Base-by-base conservation (phyloP, 345 rosid genomes). In the Eucalyptus sp. region DNA sequence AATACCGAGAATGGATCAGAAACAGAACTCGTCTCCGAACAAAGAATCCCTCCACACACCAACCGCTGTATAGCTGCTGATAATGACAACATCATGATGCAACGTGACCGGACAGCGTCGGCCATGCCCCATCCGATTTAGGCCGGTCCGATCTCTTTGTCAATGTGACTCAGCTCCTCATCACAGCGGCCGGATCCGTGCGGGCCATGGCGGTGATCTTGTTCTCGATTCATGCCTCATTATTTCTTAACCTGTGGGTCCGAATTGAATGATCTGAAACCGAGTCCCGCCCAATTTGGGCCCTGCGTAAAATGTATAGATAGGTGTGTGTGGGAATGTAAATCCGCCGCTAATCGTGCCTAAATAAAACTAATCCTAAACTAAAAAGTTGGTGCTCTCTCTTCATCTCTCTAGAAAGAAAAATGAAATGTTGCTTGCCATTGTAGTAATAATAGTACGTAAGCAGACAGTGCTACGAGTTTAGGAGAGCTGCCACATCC, bases 51-150 rank as follows among this genome's bases (percentile, higher is more conserved):
- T 37, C 20, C 33, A 33, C 31, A 4, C 16, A 60, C 3, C 68
- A 60, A 60, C 68, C 68, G 17, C 71, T 6, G 15, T 60, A 24
- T 33, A 31, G 24, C 24, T 11, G 10, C 44, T 37, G 48, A 41
- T 76, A 20, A 76, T 76, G 83, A 76, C 4, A 20, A 37, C 48
- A 20, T 8, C 7, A 68, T 16, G 80, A 2, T 33, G 80, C 43
- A 31, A 68, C 17, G 71, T 16, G 79, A 31, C 13, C 79, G 2
- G 12, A 15, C 79, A 16, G 41, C 79, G 25, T 66, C 3, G 20
- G 80, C 12, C 43, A 16, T 71, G 81, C 5, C 13, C 2, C 0
- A 33, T 33, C 37, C 43, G 1, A 9, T 16, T 37, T 0, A 25
- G 18, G 33, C 0, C 2, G 37, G 71, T 13, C 56, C 0, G 71